These are phyloP conservation scores for Cudoniella acicularis DNA, from an alignment of 495 filamentous ascomycete genomes.

Conservation along the genomic window DNA sequence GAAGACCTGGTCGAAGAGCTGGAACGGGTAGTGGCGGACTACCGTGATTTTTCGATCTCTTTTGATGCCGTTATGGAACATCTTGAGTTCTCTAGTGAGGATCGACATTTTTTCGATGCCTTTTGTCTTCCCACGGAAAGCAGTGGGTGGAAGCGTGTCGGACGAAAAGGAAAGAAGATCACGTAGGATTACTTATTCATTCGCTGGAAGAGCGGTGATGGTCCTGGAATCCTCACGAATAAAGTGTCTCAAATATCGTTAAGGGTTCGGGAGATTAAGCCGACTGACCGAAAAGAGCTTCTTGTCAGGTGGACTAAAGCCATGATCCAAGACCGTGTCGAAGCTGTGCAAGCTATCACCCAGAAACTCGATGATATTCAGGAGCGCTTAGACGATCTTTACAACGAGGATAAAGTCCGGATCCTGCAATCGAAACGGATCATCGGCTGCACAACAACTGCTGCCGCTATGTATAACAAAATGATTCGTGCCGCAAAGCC, in stretches of 20 bases:
- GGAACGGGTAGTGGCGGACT: conserved; percentile 16
- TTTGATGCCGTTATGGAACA: conserved; percentile 51
- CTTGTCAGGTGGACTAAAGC: no score
- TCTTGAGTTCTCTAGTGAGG: conserved; percentile 57
- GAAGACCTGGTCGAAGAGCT: no score
- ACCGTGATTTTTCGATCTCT: conserved; percentile 23
- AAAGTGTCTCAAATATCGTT: no score
- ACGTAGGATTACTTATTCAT: conserved; percentile 48
- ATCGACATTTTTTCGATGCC: conserved; percentile 52
- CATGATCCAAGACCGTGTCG: no score
- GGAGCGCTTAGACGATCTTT: conserved; percentile 36
- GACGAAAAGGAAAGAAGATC: conserved; percentile 41
- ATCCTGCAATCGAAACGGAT: conserved; percentile 55
- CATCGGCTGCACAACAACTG: conserved; percentile 75
- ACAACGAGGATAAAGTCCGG: conserved; percentile 39
- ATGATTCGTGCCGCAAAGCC: conserved; percentile 48
- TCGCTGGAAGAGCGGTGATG: conserved; percentile 51
- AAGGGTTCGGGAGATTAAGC: no score
- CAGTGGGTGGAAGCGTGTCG: conserved; percentile 42
- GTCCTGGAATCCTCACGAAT: no score
- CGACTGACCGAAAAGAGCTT: no score
- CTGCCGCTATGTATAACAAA: conserved; percentile 58
- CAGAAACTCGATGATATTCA: conserved; percentile 41
- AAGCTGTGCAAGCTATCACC: no score
- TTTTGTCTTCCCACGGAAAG: conserved; percentile 42